These are phyloP conservation scores for Glebionis coronaria DNA, from an alignment of 129 eudicot species.

Conservation along the genomic window DNA sequence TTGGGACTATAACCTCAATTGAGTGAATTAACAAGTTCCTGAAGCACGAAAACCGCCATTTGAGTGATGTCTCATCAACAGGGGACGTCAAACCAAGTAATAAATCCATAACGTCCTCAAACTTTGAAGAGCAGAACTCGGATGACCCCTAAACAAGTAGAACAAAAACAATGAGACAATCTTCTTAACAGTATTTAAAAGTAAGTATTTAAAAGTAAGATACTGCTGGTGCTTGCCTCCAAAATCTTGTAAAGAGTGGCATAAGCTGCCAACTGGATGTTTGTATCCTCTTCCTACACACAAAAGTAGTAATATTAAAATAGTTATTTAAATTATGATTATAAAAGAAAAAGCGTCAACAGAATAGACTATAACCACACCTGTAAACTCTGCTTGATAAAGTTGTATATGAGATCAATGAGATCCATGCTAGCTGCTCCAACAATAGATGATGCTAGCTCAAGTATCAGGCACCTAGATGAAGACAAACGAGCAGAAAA, in stretches of 20 bases:
- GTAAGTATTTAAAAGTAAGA: not conserved
- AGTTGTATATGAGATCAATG: constrained; percentile 48
- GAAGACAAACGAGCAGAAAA: constrained; percentile 1
- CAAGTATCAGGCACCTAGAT: constrained; percentile 59
- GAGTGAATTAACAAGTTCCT: constrained; percentile 61
- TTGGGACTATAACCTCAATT: constrained; percentile 45
- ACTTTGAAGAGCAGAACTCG: constrained; percentile 63
- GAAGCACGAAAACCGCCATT: constrained; percentile 64
- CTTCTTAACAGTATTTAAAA: not conserved
- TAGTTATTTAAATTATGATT: constrained; percentile 4
- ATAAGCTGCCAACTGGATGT: constrained; percentile 61
- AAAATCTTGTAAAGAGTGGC: constrained; percentile 57
- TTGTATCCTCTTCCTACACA: constrained; percentile 57
- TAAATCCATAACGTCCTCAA: constrained; percentile 65
- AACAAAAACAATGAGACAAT: constrained; percentile 24
- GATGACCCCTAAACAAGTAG: constrained; percentile 57
- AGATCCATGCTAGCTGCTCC: constrained; percentile 71
- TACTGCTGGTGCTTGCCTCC: constrained; percentile 41
- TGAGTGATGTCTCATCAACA: constrained; percentile 42
- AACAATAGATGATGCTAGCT: constrained; percentile 66
- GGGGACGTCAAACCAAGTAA: constrained; percentile 66
- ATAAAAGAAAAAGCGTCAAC: not conserved
- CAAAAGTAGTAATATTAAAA: constrained; percentile 17
- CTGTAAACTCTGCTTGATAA: constrained; percentile 67
- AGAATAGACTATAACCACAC: constrained; percentile 35